Percentiles rank a stretch among this genome's conserved stretches.
phyloP scores from a whole-genome alignment of 345 rosid genomes.

The Arabidopsis arenosa region DNA sequence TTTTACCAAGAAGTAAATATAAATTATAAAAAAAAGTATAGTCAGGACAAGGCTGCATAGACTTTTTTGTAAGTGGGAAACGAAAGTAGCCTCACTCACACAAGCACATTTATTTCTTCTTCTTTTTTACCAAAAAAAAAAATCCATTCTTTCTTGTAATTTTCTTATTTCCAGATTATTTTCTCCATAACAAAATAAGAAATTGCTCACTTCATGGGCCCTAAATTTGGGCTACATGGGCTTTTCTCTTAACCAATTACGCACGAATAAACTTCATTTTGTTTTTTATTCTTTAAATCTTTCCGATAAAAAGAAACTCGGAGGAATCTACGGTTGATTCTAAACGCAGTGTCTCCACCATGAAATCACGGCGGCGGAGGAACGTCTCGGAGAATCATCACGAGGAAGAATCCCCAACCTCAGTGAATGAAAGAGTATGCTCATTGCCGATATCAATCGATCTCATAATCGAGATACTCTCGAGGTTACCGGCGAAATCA shows the following conservation, averaged over 20 bases:
- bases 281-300: no score
- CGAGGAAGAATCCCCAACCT: background rate
- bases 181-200: background rate
- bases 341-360: background rate
- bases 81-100: slow-evolving; percentile 29
- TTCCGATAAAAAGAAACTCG: no score
- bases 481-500: background rate
- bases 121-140: slow-evolving; percentile 20
- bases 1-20: background rate
- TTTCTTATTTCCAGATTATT: no score
- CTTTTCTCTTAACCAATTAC: background rate
- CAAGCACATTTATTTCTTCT: slow-evolving; percentile 10
- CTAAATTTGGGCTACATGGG: background rate
- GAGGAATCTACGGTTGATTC: no score
- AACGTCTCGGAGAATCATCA: background rate
- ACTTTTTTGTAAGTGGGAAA: slow-evolving; percentile 34
- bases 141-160: no score
- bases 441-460: background rate
- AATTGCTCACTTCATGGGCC: background rate
- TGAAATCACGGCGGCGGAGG: background rate
- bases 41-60: slow-evolving; percentile 21
- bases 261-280: no score
- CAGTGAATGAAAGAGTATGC: background rate
- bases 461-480: background rate
- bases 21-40: background rate